Evolutionary conservation across 1,284 basidiomycete species (phyloP).

Genomic region (Cutaneotrichosporon spelunceum): DNA sequence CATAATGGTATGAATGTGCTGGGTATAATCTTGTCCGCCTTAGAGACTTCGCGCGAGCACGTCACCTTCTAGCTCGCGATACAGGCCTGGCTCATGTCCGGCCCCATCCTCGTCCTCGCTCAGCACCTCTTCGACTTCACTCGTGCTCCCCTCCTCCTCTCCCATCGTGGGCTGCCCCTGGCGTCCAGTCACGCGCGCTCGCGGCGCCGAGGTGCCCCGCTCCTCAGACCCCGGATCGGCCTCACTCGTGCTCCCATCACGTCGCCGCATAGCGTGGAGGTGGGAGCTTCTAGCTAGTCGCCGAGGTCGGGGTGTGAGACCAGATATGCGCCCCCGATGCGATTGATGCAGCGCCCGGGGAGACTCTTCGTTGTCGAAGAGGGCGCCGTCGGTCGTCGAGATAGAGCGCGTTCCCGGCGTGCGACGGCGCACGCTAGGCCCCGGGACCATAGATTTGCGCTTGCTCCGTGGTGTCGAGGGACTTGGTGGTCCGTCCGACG

Average conservation of each 20-base stretch:
- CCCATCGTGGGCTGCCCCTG: not conserved
- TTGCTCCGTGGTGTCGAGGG: not conserved
- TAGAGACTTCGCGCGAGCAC: not conserved
- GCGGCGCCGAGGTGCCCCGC: not conserved
- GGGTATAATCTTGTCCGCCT: not conserved
- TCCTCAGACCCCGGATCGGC: not conserved
- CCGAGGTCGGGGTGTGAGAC: not conserved
- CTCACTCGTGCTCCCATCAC: constrained; percentile 18
- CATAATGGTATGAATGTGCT: constrained; percentile 11
- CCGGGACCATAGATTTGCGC: not conserved
- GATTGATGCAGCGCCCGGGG: not conserved
- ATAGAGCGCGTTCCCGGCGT: constrained; percentile 2
- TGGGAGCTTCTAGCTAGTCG: constrained; percentile 38
- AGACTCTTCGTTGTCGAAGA: not conserved
- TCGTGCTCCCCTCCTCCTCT: constrained; percentile 14
- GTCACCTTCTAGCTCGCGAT: not conserved
- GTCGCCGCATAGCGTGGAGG: constrained; percentile 36
- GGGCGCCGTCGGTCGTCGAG: not conserved
- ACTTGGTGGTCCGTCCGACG: not conserved
- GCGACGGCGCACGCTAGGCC: not conserved
- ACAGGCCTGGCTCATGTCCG: not conserved
- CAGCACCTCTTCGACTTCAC: constrained; percentile 18
- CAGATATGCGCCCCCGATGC: not conserved
- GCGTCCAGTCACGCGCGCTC: not conserved
- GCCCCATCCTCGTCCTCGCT: not conserved